phyloP scores from a whole-genome alignment of 176 grass and related monocot species.

The Musa beccarii region DNA sequence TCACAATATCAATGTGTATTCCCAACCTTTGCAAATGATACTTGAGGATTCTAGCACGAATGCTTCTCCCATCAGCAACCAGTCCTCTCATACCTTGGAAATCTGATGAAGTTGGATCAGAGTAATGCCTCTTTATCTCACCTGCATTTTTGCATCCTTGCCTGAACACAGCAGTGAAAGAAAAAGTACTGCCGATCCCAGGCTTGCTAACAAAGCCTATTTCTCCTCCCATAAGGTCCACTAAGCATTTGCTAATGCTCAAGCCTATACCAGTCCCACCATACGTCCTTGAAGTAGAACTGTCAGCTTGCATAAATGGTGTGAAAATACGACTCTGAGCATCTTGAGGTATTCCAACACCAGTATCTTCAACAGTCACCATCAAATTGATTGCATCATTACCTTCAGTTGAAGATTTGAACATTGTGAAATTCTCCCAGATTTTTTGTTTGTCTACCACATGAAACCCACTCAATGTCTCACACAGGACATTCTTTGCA shows the following conservation, averaged over 20 bases:
- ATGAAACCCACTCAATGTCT: slow-evolving; percentile 55
- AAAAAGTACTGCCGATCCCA: slow-evolving; percentile 61
- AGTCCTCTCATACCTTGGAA: slow-evolving; percentile 71
- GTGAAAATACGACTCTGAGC: slow-evolving; percentile 30
- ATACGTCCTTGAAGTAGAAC: slow-evolving; percentile 20
- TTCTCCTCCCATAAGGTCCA: slow-evolving; percentile 62
- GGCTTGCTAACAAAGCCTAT: slow-evolving; percentile 48
- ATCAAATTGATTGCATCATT: slow-evolving; percentile 39
- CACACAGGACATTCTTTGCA: slow-evolving; percentile 12
- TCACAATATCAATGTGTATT: slow-evolving; percentile 48
- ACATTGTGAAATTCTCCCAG: slow-evolving; percentile 39
- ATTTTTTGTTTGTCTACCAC: slow-evolving; percentile 34
- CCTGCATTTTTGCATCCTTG: slow-evolving; percentile 25
- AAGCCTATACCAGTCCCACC: slow-evolving; percentile 24
- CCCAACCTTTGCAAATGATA: slow-evolving; percentile 92
- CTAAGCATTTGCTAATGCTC: slow-evolving; percentile 41
- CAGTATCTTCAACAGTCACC: slow-evolving; percentile 69
- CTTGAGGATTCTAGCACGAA: slow-evolving; percentile 56
- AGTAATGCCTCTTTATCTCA: slow-evolving; percentile 47
- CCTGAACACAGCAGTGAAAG: slow-evolving; percentile 55
- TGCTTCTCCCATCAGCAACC: slow-evolving; percentile 48
- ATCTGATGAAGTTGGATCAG: slow-evolving; percentile 34
- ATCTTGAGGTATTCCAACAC: slow-evolving; percentile 60
- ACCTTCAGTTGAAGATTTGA: slow-evolving; percentile 22
- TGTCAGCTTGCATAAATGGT: slow-evolving; percentile 26